Evolutionary conservation across 2,329 filamentous ascomycete genomes (phyloP), one percentile per base, ranked within the genome.

Genomic region (Fusarium compactum): DNA sequence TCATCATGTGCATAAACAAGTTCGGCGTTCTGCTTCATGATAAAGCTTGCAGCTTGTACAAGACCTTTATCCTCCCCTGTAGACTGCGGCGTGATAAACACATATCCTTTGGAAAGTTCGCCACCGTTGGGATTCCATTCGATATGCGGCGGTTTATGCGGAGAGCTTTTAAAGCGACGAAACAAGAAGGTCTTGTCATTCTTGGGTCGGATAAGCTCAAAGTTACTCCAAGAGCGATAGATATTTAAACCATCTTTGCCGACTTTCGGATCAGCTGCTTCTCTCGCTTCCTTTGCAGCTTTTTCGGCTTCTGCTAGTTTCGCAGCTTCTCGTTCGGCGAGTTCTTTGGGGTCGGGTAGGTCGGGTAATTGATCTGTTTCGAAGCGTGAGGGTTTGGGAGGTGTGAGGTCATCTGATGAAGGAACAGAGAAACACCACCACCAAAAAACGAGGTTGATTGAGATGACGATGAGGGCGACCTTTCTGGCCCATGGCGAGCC

Each of bases 21-120:
- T 40, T 80, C 77, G 22, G 76, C 75, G 12, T 76, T 72, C 14
- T 69, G 69, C 14, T 62, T 66, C 70, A 77, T 77, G 15, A 77
- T 74, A 32, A 73, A 41, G 10, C 58, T 67, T 9, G 48, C 57
- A 15, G 60, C 61, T 30, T 71, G 69, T 5, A 62, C 64, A 6
- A 69, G n/a, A 5, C 67, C 71, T 3, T 48, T 58, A 1, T 61
- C 61, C 0, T 25, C 25, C 4, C 65, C 67, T 7, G 43, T 58
- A 3, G 57, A 54, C 25, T 75, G 67, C 3, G 71, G 67, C 2
- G 74, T 76, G 44, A 77, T 72, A 29, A 78, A 74, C 8, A 77
- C 46, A 8, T 78, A 76, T 1, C 76, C 76, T 8, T 76, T 68
- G 0, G 76, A 66, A 4, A 75, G 52, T 7, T 69, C 32, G 3